These are phyloP conservation scores for Laetiporus sulphureus DNA, from an alignment of 1,284 basidiomycete species.

Conservation along the genomic window DNA sequence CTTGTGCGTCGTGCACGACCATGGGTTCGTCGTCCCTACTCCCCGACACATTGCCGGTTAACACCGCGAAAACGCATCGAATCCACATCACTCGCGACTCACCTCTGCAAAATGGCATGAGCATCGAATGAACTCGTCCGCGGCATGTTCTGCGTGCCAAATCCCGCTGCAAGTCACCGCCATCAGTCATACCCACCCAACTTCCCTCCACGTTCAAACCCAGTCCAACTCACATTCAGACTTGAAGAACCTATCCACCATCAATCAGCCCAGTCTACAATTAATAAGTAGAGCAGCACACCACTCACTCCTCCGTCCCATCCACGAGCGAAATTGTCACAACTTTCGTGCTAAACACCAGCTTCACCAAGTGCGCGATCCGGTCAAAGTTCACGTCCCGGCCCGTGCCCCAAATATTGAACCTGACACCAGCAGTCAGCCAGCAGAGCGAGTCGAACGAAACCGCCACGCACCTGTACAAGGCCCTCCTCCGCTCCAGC, in stretches of 20 bases:
- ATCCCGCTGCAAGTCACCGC: conserved; percentile 58
- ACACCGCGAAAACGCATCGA: neutral
- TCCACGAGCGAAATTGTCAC: conserved; percentile 83
- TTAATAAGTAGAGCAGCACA: no score
- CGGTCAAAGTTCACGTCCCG: conserved; percentile 89
- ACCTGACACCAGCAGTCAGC: conserved; percentile 34
- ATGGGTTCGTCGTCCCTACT: conserved; percentile 81
- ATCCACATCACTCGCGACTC: conserved; percentile 19
- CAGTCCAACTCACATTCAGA: conserved; percentile 54
- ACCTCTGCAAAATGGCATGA: conserved; percentile 81
- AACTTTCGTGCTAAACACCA: conserved; percentile 88
- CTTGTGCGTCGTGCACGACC: conserved; percentile 72
- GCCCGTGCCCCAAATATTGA: conserved; percentile 82
- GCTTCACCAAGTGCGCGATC: conserved; percentile 83
- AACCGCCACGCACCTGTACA: conserved; percentile 61
- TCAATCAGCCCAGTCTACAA: conserved; percentile 11
- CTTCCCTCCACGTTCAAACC: conserved; percentile 3
- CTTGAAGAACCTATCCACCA: conserved; percentile 65
- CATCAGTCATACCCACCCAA: no score
- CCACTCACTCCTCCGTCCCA: conserved; percentile 64
- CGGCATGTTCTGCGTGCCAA: conserved; percentile 46
- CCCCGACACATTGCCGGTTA: conserved; percentile 7
- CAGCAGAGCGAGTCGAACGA: neutral
- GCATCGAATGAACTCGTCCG: conserved; percentile 75
- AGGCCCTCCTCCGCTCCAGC: conserved; percentile 67